Evolutionary conservation across 2,329 filamentous ascomycete genomes (phyloP).

Genomic region (Fusarium newnesense): DNA sequence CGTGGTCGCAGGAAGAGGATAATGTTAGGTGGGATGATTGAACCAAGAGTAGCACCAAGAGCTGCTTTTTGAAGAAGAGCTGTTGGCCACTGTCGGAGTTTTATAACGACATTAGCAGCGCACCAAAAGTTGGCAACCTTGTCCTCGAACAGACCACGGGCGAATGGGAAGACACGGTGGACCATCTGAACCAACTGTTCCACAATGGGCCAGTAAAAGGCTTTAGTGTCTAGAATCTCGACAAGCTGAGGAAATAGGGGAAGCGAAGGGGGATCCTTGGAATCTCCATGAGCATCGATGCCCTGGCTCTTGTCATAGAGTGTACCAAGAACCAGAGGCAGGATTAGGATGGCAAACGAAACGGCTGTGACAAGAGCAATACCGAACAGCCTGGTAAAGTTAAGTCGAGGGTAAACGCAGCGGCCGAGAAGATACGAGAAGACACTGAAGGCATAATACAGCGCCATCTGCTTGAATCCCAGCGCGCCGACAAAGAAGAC

Average conservation of each 20-base stretch:
- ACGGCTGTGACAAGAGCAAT: slow-evolving; percentile 79
- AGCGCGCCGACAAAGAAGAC: slow-evolving; percentile 93
- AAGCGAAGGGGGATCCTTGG: slow-evolving; percentile 69
- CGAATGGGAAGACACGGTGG: slow-evolving; percentile 95
- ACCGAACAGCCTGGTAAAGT: slow-evolving; percentile 73
- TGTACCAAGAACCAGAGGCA: slow-evolving; percentile 79
- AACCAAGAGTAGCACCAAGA: slow-evolving; percentile 76
- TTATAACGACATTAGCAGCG: slow-evolving; percentile 87
- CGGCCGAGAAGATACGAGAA: slow-evolving; percentile 91
- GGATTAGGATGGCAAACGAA: slow-evolving; percentile 79
- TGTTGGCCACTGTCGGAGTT: slow-evolving; percentile 79
- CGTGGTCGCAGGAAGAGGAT: slow-evolving; percentile 83
- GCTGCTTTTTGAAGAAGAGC: slow-evolving; percentile 80
- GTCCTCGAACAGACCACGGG: slow-evolving; percentile 96
- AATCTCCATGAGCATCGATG: slow-evolving; percentile 65
- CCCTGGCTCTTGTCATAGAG: slow-evolving; percentile 74
- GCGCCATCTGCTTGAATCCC: slow-evolving; percentile 99
- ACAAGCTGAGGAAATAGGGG: slow-evolving; percentile 70
- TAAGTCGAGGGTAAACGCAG: slow-evolving; percentile 80
- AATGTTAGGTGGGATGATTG: slow-evolving; percentile 82
- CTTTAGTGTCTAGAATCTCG: slow-evolving; percentile 68
- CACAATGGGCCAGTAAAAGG: slow-evolving; percentile 77
- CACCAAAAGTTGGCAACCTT: slow-evolving; percentile 99
- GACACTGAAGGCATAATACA: slow-evolving; percentile 94
- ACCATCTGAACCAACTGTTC: slow-evolving; percentile 85